A percentile compares a stretch with the other conserved stretches of the same genome.
These are phyloP conservation scores for Pleurotus tuber-regium DNA, from an alignment of 768 basidiomycete genomes.

Conservation along the genomic window DNA sequence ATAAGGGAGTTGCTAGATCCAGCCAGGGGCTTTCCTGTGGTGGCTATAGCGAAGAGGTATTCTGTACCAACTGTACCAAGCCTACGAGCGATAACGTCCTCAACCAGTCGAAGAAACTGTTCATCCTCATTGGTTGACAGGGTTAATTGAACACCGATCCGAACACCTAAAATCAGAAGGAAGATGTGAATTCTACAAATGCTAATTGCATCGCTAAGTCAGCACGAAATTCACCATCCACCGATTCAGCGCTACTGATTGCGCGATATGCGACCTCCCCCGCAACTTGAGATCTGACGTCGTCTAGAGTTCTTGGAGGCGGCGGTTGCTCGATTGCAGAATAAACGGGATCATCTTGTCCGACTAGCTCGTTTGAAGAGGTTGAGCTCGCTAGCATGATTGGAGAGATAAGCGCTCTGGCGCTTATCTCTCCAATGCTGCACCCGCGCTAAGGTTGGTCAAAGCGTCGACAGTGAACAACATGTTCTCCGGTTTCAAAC, in stretches of 20 bases:
- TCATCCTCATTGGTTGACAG: constrained; percentile 57
- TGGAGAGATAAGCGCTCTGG: not conserved
- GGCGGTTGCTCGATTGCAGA: constrained; percentile 3
- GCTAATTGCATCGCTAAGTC: not conserved
- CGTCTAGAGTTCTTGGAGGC: constrained; percentile 41
- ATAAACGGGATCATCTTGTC: not conserved
- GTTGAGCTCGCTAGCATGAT: constrained; percentile 4
- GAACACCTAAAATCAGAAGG: constrained; percentile 43
- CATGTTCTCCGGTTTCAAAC: constrained; percentile 15
- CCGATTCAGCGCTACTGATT: constrained; percentile 35
- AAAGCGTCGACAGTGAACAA: not conserved
- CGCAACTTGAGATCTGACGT: constrained; percentile 51
- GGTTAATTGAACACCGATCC: constrained; percentile 58
- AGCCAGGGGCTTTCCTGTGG: constrained; percentile 33
- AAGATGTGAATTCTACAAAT: not conserved
- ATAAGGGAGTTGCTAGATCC: constrained; percentile 44
- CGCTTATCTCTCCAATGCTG: not conserved
- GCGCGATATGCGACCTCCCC: constrained; percentile 46
- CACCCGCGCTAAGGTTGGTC: not conserved
- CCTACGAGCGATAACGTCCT: constrained; percentile 40
- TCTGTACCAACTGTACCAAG: constrained; percentile 37
- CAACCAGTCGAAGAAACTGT: constrained; percentile 54
- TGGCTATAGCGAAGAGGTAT: constrained; percentile 56
- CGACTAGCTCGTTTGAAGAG: not conserved
- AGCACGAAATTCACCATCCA: constrained; percentile 32